Evolutionary conservation across 768 basidiomycete genomes (phyloP), one percentile per base, ranked within the genome.

Genomic region (Calocybe gangraenosa): DNA sequence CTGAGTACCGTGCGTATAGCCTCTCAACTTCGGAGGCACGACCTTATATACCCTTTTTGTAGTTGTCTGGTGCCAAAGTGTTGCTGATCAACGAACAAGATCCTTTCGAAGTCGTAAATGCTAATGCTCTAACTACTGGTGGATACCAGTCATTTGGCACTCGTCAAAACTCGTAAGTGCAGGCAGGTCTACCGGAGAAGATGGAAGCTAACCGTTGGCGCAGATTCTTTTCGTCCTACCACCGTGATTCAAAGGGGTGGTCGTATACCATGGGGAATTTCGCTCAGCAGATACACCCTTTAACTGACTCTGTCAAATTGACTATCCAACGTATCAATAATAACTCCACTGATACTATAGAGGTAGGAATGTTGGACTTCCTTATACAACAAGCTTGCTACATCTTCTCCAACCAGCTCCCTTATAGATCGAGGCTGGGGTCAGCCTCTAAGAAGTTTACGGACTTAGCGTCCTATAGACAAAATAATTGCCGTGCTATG

Each of bases 371-470:
- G 6, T 28, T 28, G 5, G 17, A 35, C 34, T 67, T 58, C 14
- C 43, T 38, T 37, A 9, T 21, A 42, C 14, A 11, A 20, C 18
- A 31, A 19, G 11, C 35, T 15, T n/a, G 15, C 15, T 23, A 7
- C 22, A 21, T 42, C 42, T 34, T 48, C 48, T 32, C 21, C 19
- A n/a, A 32, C 21, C 33, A 81, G 79, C 57, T 82, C 39, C 79
- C 80, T 10, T 82, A 79, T 58, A 74, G 76, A 36, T 79, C 79
- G 13, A 72, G 77, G 33, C 68, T 81, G 51, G 71, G 72, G 19
- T 62, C 71, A 2, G 58, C 59, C 7, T 64, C 75, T n/a, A 67
- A 65, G 23, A 62, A 66, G 10, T 83, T 79, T 54, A 76, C 75
- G 1, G 70, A 79, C 53, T 58, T 65, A 1, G 58, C 63, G 14